Evolutionary conservation across 805 yeast species (phyloP), one percentile per base, ranked within the genome.

Genomic region (Candida andamanensis): DNA sequence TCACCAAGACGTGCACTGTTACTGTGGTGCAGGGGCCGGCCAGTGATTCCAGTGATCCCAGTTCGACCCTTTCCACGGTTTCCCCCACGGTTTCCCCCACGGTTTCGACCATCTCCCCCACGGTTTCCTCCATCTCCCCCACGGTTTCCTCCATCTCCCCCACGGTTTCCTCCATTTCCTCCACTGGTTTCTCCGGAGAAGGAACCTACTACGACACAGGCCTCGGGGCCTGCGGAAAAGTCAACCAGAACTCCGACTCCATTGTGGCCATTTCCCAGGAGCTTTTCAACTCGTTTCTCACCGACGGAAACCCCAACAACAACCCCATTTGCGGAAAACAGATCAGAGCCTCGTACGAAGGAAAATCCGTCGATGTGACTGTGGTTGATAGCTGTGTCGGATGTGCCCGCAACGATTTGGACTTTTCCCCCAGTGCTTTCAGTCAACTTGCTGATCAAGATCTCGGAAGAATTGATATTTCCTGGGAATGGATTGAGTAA

Each of bases 401-500:
- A 15, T 78, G 83, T 47, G 41, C 52, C 16, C 47, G 54, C 30
- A 51, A 71, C 36, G 74, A 67, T 45, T 67, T 77, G 37, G 83
- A 77, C 45, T 62, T 78, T 35, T 72, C 80, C n/a, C 81, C 81
- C 6, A 48, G 72, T 35, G 83, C 83, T 4, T 77, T 78, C 49
- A 33, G 55, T 23, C 46, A 58, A 40, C 55, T 77, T 39, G 81
- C 80, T 11, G 72, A 67, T 45, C 52, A 58, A 50, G 58, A 51
- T 31, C 69, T 63, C 44, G 84, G 83, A 26, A 68, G 78, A 40
- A 66, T 78, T 40, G 54, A 62, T 15, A 65, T 77, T 45, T 52
- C 69, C 30, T 77, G 84, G 84, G 50, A 54, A 17, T 34, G 37
- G 37, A 24, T 21, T 29, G n/a, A 29, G n/a, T n/a, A n/a, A n/a